Conservation (phyloP, 2,329 filamentous ascomycete species). For the Colletotrichum brevisporum region DNA sequence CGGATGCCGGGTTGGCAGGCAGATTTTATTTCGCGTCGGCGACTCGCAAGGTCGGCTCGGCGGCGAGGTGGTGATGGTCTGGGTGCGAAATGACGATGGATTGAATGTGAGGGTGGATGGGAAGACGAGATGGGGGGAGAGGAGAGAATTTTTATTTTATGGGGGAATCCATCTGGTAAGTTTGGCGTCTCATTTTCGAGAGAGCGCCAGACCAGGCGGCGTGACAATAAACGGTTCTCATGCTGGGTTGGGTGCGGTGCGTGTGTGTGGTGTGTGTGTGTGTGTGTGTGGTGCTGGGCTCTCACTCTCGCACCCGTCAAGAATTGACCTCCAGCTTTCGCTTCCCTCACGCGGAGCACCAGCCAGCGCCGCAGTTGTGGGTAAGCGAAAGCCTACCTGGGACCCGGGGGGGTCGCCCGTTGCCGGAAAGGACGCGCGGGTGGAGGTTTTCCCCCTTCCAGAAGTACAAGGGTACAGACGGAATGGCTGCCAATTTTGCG, state of each 20-base stretch:
- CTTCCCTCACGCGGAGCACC: constrained; percentile 42
- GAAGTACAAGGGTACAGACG: constrained; percentile 34
- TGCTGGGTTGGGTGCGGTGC: constrained; percentile 43
- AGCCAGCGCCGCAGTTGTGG: constrained; percentile 39
- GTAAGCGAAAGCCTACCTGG: constrained; percentile 37
- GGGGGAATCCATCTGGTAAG: constrained; percentile 53
- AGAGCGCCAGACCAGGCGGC: constrained; percentile 43
- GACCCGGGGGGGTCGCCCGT: constrained; percentile 21
- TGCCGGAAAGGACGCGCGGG: constrained; percentile 36
- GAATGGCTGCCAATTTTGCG: constrained; percentile 5
- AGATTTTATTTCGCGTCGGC: constrained; percentile 40
- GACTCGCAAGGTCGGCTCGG: constrained; percentile 34
- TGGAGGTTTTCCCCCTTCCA: constrained; percentile 33
- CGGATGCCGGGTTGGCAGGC: constrained; percentile 21
- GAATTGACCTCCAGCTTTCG: constrained; percentile 43
- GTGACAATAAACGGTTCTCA: constrained; percentile 44
- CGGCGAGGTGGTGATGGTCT: constrained; percentile 40
- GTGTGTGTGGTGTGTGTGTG: constrained; percentile 29
- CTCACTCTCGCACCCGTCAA: constrained; percentile 33
- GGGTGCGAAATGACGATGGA: constrained; percentile 32
- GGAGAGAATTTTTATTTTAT: constrained; percentile 47
- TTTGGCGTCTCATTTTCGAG: constrained; percentile 54
- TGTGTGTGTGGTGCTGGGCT: constrained; percentile 35
- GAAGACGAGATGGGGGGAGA: constrained; percentile 42
- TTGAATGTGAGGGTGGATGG: constrained; percentile 41